A percentile compares a stretch with the other conserved stretches of the same genome.
phyloP scores from a whole-genome alignment of 1,139 yeast genomes.

The Waltiozyma sp. region DNA sequence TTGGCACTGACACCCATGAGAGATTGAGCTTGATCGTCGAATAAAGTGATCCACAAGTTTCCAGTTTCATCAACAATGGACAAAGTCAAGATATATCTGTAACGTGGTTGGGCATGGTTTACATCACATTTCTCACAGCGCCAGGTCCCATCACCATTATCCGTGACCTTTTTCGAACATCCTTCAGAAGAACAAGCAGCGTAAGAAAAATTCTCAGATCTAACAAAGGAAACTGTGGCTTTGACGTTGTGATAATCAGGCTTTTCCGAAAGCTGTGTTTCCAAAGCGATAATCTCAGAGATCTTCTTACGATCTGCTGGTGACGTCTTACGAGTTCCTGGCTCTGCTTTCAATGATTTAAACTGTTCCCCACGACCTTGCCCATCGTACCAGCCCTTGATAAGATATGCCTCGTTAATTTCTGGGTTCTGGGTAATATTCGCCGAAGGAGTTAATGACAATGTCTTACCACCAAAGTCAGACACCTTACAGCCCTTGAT shows the following conservation, averaged over 20 bases:
- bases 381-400: slow-evolving; percentile 93
- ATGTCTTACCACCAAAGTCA: slow-evolving; percentile 80
- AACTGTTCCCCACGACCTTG: slow-evolving; percentile 57
- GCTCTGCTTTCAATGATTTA: slow-evolving; percentile 42
- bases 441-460: slow-evolving; percentile 75
- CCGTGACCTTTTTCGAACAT: slow-evolving; percentile 77
- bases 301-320: slow-evolving; percentile 51
- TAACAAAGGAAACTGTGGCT: slow-evolving; percentile 62
- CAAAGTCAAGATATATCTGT: slow-evolving; percentile 67
- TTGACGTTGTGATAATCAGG: slow-evolving; percentile 71
- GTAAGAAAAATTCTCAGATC: slow-evolving; percentile 69
- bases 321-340: slow-evolving; percentile 21
- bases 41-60: slow-evolving; percentile 77
- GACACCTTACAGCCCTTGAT: slow-evolving; percentile 83
- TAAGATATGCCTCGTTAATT: slow-evolving; percentile 71
- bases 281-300: slow-evolving; percentile 53
- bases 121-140: slow-evolving; percentile 88
- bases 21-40: slow-evolving; percentile 71
- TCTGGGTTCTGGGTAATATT: slow-evolving; percentile 75
- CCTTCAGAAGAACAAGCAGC: slow-evolving; percentile 77
- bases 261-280: slow-evolving; percentile 61
- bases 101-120: slow-evolving; percentile 54
- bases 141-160: slow-evolving; percentile 69
- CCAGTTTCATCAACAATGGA: slow-evolving; percentile 73
- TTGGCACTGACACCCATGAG: slow-evolving; percentile 64